Conservation (phyloP, 345 rosid genomes). For the Theobroma cacao region DNA sequence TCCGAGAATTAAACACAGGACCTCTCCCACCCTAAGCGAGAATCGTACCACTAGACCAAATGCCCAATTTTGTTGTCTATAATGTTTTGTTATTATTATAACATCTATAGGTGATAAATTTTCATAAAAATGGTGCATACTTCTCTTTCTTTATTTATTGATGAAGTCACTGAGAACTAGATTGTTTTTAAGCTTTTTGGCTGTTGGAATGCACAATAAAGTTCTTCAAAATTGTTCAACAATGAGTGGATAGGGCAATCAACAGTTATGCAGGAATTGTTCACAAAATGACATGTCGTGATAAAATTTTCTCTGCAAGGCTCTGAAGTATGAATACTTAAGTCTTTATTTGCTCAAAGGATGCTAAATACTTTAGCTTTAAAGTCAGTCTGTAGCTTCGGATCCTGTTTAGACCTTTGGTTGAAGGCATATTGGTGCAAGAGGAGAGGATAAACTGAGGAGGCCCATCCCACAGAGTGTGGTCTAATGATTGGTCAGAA, state of each 20-base stretch:
- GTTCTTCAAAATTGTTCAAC: not conserved
- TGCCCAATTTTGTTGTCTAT: not conserved
- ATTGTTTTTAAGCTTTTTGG: not conserved
- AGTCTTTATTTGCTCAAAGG: not conserved
- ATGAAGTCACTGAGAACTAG: not conserved
- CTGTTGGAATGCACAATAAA: not conserved
- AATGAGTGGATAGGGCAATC: not conserved
- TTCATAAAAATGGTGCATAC: not conserved
- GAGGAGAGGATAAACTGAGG: not conserved
- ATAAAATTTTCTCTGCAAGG: not conserved
- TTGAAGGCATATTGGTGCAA: not conserved
- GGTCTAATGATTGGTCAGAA: not conserved
- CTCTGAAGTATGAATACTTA: not conserved
- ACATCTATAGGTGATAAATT: not conserved
- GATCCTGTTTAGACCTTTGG: not conserved
- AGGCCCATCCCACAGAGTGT: not conserved
- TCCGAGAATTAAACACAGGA: not conserved
- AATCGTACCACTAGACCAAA: constrained; percentile 1
- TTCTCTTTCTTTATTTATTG: not conserved
- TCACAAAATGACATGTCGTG: not conserved
- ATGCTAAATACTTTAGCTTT: not conserved
- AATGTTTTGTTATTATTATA: not conserved
- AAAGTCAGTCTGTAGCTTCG: not conserved
- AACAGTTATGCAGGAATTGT: not conserved
- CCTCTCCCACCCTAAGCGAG: not conserved